Evolutionary conservation across 306 rosid species (phyloP).

Genomic region (Dryas octopetala): DNA sequence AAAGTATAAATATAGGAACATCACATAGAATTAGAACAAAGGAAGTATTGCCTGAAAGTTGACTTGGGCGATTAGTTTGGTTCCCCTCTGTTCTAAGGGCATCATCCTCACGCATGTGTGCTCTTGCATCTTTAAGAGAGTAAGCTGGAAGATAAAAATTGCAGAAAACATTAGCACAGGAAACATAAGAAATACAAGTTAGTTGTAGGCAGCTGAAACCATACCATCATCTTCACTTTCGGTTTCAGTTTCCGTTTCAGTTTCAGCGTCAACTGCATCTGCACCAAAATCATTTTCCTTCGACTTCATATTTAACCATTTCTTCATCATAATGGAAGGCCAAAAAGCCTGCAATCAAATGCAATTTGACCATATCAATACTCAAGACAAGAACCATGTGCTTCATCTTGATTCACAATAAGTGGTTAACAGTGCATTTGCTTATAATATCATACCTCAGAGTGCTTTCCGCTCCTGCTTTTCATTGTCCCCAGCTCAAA

Average conservation of each 20-base stretch:
- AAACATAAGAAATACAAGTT: conserved; percentile 8
- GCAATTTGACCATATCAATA: conserved; percentile 24
- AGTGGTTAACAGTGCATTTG: conserved; percentile 9
- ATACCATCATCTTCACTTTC: conserved; percentile 97
- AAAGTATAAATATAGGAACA: too few species aligned
- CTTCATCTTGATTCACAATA: conserved; percentile 20
- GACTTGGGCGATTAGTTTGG: conserved; percentile 43
- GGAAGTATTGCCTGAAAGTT: conserved; percentile 57
- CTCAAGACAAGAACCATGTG: conserved; percentile 14
- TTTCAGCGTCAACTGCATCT: conserved; percentile 88
- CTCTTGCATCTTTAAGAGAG: conserved; percentile 50
- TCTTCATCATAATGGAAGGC: conserved; percentile 97
- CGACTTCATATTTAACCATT: conserved; percentile 93
- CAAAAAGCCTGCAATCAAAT: conserved; percentile 72
- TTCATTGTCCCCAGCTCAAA: conserved; percentile 54
- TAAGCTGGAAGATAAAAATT: conserved; percentile 40
- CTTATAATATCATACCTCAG: conserved; percentile 59
- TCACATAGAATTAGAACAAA: neutral
- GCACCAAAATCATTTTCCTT: conserved; percentile 88
- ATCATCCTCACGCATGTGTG: conserved; percentile 35
- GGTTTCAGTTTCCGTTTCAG: conserved; percentile 61
- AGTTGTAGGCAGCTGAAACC: conserved; percentile 15
- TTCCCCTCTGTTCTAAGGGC: conserved; percentile 34
- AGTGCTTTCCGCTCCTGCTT: conserved; percentile 61
- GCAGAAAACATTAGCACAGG: conserved; percentile 23